Evolutionary conservation across 2,329 filamentous ascomycete species (phyloP), one percentile per base, ranked within the genome.

Genomic region (Fonsecaea multimorphosa): DNA sequence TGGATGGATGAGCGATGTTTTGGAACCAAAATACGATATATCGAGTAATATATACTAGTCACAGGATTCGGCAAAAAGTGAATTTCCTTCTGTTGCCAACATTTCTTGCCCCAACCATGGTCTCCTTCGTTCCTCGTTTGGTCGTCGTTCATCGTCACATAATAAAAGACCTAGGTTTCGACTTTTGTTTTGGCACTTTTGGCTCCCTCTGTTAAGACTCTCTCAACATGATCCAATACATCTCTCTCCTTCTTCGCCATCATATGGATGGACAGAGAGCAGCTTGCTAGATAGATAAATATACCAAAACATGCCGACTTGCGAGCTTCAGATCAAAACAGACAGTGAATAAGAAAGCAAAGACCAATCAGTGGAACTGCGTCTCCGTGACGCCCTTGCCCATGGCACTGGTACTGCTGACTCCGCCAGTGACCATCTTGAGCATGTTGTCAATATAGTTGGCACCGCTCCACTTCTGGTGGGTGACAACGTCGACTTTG

Each of bases 401-500:
- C 95, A 99, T 99, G 22, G 95, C 95, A 67, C 91, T 91, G 1
- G 94, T 98, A 69, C 89, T 93, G 78, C 89, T 93, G 63, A 98
- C 89, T 70, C 95, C 95, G 1, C 95, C 95, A 3, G 89, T 93
- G 36, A 99, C 91, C 93, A 99, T 97, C 87, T 96, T 97, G 79
- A 97, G 83, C 82, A 97, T 76, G 79, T 96, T 93, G 77, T 99
- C 95, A 22, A 94, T 91, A 77, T 98, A 98, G 72, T 91, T 93
- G 24, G 95, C 95, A 57, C 95, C 95, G 74, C 88, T 92, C 95
- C 95, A 99, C 81, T 98, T 99, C 87, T 99, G 95, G 83, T 99
- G 95, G 81, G 92, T 97, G 70, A 99, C 92, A 44, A 99, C 95
- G 77, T 99, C 95, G 67, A 97, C 89, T 68, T 90, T 90, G 66